Evolutionary conservation across 2,329 filamentous ascomycete species (phyloP).

Genomic region (Xylariaceae sp.): DNA sequence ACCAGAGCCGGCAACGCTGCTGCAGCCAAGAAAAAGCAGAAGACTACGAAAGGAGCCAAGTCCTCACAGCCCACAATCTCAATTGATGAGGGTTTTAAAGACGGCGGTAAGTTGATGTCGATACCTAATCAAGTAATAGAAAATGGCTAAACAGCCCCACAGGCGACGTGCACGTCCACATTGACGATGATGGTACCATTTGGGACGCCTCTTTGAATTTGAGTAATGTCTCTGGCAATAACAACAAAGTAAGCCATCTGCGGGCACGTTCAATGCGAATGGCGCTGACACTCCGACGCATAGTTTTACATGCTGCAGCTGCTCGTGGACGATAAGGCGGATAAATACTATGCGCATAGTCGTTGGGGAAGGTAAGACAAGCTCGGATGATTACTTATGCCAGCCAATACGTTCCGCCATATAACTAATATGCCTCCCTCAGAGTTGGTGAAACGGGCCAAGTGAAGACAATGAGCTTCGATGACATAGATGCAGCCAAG

Average conservation of each 20-base stretch:
- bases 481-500: conserved; percentile 24
- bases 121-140: not conserved
- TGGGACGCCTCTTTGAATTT: conserved; percentile 30
- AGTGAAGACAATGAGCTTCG: conserved; percentile 27
- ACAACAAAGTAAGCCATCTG: conserved; percentile 20
- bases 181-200: conserved; percentile 24
- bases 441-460: conserved; percentile 30
- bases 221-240: conserved; percentile 29
- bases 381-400: no score
- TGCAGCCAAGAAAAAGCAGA: conserved; percentile 27
- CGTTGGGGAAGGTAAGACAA: conserved; percentile 30
- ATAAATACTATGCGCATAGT: conserved; percentile 22
- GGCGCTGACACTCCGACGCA: not conserved
- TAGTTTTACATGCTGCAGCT: conserved; percentile 31
- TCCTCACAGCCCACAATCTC: conserved; percentile 20
- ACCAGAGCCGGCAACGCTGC: conserved; percentile 10
- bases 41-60: conserved; percentile 23
- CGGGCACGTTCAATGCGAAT: not conserved
- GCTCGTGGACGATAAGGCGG: conserved; percentile 19
- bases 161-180: conserved; percentile 25
- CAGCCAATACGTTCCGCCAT: not conserved
- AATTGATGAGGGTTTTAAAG: conserved; percentile 28
- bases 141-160: not conserved
- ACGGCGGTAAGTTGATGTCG: conserved; percentile 17
- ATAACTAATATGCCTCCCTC: not conserved